Base-by-base conservation (phyloP, 352 stramenopile species). In the Phytopythium chamaehyphon region DNA sequence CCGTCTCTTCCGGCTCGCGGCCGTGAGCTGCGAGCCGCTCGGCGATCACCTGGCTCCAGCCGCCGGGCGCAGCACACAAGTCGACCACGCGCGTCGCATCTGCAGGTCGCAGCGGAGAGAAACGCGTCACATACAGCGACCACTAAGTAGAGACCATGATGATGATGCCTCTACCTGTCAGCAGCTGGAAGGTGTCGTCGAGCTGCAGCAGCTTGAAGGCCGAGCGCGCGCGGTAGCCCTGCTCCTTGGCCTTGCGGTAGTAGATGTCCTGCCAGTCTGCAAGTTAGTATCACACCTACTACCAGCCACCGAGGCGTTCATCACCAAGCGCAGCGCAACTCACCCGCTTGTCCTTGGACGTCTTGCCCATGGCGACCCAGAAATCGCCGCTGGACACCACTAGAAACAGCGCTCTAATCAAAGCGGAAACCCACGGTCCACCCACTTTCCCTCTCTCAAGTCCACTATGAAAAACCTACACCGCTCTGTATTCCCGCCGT, bases 121-220 rank as follows among this genome's bases (percentile, higher is more conserved):
- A 40, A 0, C 18, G n/a, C 40, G 19, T 9, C 26, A 46, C 21
- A 53, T 10, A 46, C 47, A 22, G 31, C 14, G 1, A 47, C 28
- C 2, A 15, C 31, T 7, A 15, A 3, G 12, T 12, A 26, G 21
- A 38, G 21, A 6, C 5, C 10, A 49, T 10, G 12, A 22, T n/a
- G n/a, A 16, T 8, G n/a, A 19, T 9, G 35, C 33, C 18, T 10
- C 43, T 51, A 70, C 74, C 67, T 19, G 80, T 50, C 36, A 99
- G 94, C 0, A 99, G 67, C 42, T 96, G 71, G 69, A 98, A 99
- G 46, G 98, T 96, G 54, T 98, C 96, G 69, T 99, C 97, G 12
- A 99, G 73, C 62, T 99, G 97, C 11, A 99, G 62, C 18, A 99
- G 70, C 61, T 99, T 99, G 77, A 98, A 99, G 5, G 97, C 97